phyloP scores from a whole-genome alignment of 2,329 filamentous ascomycete genomes.

The Endocalyx cinctus region DNA sequence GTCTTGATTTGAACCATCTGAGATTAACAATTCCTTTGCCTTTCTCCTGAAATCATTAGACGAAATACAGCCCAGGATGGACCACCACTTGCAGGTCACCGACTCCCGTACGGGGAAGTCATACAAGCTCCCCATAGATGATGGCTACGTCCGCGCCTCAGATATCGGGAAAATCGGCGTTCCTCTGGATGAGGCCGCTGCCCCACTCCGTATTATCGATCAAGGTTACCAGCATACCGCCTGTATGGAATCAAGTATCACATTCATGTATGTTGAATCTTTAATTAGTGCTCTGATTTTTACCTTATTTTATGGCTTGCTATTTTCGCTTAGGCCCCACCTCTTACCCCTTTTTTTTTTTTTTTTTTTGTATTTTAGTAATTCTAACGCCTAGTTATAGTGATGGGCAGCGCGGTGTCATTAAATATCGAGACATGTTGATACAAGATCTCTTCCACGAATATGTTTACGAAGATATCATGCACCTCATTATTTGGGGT shows the following conservation, averaged over 20 bases:
- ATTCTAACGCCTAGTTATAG: constrained; percentile 5
- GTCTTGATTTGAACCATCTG: no score
- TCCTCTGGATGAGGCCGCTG: constrained; percentile 7
- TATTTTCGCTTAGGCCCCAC: no score
- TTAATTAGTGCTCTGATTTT: no score
- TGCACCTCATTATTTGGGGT: constrained; percentile 35
- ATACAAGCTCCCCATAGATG: constrained; percentile 19
- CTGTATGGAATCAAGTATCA: constrained; percentile 23
- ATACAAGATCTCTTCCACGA: constrained; percentile 19
- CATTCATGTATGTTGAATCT: constrained; percentile 16
- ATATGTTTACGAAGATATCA: constrained; percentile 22
- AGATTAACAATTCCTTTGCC: no score
- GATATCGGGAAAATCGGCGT: constrained; percentile 18
- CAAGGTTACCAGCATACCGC: constrained; percentile 21
- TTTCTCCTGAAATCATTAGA: no score
- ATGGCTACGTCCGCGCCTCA: constrained; percentile 16
- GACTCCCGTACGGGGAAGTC: constrained; percentile 22
- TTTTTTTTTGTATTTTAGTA: no score
- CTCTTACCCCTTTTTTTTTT: no score
- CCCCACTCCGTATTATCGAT: constrained; percentile 16
- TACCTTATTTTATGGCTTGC: no score
- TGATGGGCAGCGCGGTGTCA: constrained; percentile 18
- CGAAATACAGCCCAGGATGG: no score
- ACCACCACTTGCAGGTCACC: constrained; percentile 16
- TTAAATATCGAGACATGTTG: constrained; percentile 18